Conservation (phyloP, 2,329 filamentous ascomycete species). For the Aschersonia sp. region DNA sequence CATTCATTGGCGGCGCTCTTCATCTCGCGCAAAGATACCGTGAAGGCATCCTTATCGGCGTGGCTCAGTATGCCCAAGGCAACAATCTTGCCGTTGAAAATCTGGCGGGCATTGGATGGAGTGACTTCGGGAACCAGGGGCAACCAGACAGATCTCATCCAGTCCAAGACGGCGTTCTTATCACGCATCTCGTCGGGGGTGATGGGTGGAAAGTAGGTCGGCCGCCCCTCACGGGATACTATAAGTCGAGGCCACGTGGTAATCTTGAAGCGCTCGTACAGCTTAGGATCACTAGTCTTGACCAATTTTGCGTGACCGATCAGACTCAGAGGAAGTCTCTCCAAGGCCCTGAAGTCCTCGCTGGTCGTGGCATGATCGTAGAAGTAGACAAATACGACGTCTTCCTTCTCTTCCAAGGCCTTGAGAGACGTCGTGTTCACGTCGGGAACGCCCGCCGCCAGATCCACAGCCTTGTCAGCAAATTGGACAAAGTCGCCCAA, state of each 20-base stretch:
- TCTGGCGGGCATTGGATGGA: slow-evolving; percentile 77
- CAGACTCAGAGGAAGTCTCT: slow-evolving; percentile 72
- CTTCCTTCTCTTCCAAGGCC: slow-evolving; percentile 77
- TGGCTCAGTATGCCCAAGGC: slow-evolving; percentile 80
- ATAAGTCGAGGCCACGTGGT: slow-evolving; percentile 91
- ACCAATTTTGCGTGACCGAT: slow-evolving; percentile 87
- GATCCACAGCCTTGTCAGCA: slow-evolving; percentile 70
- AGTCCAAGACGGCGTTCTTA: slow-evolving; percentile 58
- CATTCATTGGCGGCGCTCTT: slow-evolving; percentile 93
- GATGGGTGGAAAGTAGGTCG: slow-evolving; percentile 78
- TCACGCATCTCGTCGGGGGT: slow-evolving; percentile 89
- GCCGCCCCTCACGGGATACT: slow-evolving; percentile 76
- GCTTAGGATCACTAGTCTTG: slow-evolving; percentile 66
- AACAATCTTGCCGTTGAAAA: slow-evolving; percentile 92
- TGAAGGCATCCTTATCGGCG: slow-evolving; percentile 65
- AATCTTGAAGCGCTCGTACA: slow-evolving; percentile 81
- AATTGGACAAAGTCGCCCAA: slow-evolving; percentile 82
- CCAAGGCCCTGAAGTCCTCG: slow-evolving; percentile 82
- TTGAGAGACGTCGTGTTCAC: slow-evolving; percentile 66
- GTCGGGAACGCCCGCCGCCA: slow-evolving; percentile 63
- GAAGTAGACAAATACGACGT: slow-evolving; percentile 94
- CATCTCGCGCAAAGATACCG: slow-evolving; percentile 68
- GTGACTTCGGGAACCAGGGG: slow-evolving; percentile 91
- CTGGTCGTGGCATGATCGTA: slow-evolving; percentile 89
- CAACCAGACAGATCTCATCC: slow-evolving; percentile 96